Percentiles rank a stretch among this genome's conserved stretches.
These are phyloP conservation scores for Sphenostylis stenocarpa DNA, from an alignment of 306 rosid species.

Conservation along the genomic window DNA sequence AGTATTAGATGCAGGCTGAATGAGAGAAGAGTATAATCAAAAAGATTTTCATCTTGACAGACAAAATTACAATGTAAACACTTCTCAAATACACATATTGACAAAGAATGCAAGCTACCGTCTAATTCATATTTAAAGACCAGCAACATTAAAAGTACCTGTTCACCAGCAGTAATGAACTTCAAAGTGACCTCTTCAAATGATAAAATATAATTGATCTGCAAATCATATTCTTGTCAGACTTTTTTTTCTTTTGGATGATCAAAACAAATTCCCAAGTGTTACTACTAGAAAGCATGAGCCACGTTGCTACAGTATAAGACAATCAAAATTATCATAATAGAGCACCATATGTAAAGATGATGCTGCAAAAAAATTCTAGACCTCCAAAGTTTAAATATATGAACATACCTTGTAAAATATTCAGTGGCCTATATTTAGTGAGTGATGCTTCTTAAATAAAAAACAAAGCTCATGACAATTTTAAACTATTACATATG, in stretches of 20 bases:
- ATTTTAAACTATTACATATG: background rate
- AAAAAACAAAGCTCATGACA: background rate
- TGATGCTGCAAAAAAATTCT: background rate
- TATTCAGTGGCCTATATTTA: conserved; percentile 6
- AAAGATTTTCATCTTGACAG: background rate
- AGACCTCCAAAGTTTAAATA: conserved; percentile 7
- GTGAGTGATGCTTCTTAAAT: background rate
- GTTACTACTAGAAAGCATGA: conserved; percentile 23
- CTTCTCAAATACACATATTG: background rate
- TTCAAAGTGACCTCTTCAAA: conserved; percentile 95
- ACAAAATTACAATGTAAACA: conserved; percentile 21
- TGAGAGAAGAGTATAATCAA: background rate
- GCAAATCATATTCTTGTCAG: conserved; percentile 51
- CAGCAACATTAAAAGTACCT: conserved; percentile 54
- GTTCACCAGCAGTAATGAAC: conserved; percentile 80
- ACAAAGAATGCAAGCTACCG: background rate
- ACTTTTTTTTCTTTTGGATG: conserved; percentile 5
- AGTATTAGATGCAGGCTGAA: conserved; percentile 9
- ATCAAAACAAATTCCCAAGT: conserved; percentile 6
- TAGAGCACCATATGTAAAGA: background rate
- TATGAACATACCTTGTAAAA: background rate
- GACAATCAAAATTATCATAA: background rate
- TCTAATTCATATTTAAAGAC: conserved; percentile 22
- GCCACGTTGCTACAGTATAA: conserved; percentile 1
- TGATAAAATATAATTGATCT: conserved; percentile 85